phyloP scores from a whole-genome alignment of 2,329 filamentous ascomycete species.

The Alternaria infectoria region DNA sequence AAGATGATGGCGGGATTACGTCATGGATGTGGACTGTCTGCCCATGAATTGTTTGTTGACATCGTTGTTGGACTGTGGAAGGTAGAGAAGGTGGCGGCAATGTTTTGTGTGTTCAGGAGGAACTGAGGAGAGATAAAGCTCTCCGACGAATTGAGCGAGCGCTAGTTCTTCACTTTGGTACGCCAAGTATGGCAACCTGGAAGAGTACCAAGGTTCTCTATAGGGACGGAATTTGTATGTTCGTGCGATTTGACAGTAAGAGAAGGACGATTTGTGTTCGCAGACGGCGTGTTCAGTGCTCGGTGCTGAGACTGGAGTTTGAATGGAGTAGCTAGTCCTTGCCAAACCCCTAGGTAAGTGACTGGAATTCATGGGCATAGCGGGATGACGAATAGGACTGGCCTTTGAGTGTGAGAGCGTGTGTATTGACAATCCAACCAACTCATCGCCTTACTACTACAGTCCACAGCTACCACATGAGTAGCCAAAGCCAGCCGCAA shows the following conservation, averaged over 20 bases:
- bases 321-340: too few relatives aligned
- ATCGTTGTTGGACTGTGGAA: slow-evolving; percentile 3
- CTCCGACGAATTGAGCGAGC: slow-evolving; percentile 4
- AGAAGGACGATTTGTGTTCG: neutral
- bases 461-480: neutral
- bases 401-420: too few relatives aligned
- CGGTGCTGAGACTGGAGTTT: too few relatives aligned
- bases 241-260: neutral
- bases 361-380: too few relatives aligned
- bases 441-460: neutral
- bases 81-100: neutral
- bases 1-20: slow-evolving; percentile 11
- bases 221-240: neutral
- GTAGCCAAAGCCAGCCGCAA: neutral
- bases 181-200: slow-evolving; percentile 6
- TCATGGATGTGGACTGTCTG: slow-evolving; percentile 13
- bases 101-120: slow-evolving; percentile 10
- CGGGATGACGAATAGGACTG: too few relatives aligned
- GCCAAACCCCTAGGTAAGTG: too few relatives aligned
- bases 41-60: slow-evolving; percentile 8
- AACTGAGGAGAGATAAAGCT: slow-evolving; percentile 3
- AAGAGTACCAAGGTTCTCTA: slow-evolving; percentile 5
- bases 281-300: neutral
- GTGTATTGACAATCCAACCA: neutral
- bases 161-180: slow-evolving; percentile 9